These are phyloP conservation scores for Melastoma candidum DNA, from an alignment of 441 rosid species.

Conservation along the genomic window DNA sequence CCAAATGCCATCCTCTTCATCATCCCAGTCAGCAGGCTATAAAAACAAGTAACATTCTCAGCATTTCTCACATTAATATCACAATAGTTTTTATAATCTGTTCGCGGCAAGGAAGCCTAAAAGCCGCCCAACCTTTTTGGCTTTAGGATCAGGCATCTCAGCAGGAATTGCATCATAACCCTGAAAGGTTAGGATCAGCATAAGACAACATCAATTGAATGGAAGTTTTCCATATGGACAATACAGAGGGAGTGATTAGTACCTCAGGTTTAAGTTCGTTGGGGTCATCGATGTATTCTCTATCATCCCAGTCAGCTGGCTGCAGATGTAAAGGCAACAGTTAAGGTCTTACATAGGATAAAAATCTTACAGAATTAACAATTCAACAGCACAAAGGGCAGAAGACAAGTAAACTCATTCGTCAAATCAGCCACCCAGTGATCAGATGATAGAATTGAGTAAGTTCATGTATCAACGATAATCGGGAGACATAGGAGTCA, in stretches of 20 bases:
- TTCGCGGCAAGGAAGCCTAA: too few relatives aligned
- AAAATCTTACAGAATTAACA: neutral
- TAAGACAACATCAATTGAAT: constrained; percentile 13
- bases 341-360: neutral
- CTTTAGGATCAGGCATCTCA: constrained; percentile 66
- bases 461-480: too few relatives aligned
- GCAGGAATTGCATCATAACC: constrained; percentile 64
- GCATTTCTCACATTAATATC: neutral
- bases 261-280: constrained; percentile 78
- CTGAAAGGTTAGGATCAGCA: constrained; percentile 29
- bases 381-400: neutral
- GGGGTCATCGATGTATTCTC: constrained; percentile 85
- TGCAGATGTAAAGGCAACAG: constrained; percentile 18
- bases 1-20: constrained; percentile 79
- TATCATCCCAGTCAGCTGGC: constrained; percentile 95
- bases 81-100: too few relatives aligned
- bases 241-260: constrained; percentile 1
- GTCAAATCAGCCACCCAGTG: too few relatives aligned
- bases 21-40: constrained; percentile 90
- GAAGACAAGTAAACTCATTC: neutral
- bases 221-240: neutral
- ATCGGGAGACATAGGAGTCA: neutral
- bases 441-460: too few relatives aligned
- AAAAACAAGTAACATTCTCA: neutral
- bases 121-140: constrained; percentile 38